Conservation (phyloP, 805 yeast genomes). For the Ogataea minuta region DNA sequence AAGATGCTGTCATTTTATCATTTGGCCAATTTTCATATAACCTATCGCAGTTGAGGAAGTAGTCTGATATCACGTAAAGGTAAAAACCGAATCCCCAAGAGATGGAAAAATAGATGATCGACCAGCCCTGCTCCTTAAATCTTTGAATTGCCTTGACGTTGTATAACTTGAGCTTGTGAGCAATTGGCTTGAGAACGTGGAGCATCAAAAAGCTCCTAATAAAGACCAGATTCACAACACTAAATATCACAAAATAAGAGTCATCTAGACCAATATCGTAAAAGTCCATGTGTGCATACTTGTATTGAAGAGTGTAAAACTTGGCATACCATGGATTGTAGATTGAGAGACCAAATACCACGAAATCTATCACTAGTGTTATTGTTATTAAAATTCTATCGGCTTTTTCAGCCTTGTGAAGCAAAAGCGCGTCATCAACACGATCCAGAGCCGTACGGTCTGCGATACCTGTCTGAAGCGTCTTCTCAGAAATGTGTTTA, state of each 20-base stretch:
- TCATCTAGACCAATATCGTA: slow-evolving; percentile 62
- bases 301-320: slow-evolving; percentile 43
- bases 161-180: slow-evolving; percentile 43
- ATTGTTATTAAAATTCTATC: slow-evolving; percentile 22
- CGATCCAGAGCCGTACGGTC: background rate
- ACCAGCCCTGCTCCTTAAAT: slow-evolving; percentile 89
- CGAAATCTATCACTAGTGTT: slow-evolving; percentile 17
- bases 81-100: slow-evolving; percentile 58
- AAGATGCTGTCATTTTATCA: slow-evolving; percentile 45
- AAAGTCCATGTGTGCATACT: slow-evolving; percentile 26
- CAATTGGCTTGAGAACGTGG: slow-evolving; percentile 56
- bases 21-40: slow-evolving; percentile 77
- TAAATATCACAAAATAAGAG: slow-evolving; percentile 48
- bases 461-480: background rate
- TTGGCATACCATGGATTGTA: slow-evolving; percentile 32
- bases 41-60: slow-evolving; percentile 55
- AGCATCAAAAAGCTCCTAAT: slow-evolving; percentile 62
- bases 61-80: slow-evolving; percentile 56
- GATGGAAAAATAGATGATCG: slow-evolving; percentile 52
- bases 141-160: slow-evolving; percentile 55
- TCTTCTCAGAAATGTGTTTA: slow-evolving; percentile 4
- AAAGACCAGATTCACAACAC: slow-evolving; percentile 56
- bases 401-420: slow-evolving; percentile 14
- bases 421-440: background rate
- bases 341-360: slow-evolving; percentile 17